A percentile compares a stretch with the other conserved stretches of the same genome.
Evolutionary conservation across 2,329 filamentous ascomycete genomes (phyloP).

Genomic region (Didymellaceae sp.): DNA sequence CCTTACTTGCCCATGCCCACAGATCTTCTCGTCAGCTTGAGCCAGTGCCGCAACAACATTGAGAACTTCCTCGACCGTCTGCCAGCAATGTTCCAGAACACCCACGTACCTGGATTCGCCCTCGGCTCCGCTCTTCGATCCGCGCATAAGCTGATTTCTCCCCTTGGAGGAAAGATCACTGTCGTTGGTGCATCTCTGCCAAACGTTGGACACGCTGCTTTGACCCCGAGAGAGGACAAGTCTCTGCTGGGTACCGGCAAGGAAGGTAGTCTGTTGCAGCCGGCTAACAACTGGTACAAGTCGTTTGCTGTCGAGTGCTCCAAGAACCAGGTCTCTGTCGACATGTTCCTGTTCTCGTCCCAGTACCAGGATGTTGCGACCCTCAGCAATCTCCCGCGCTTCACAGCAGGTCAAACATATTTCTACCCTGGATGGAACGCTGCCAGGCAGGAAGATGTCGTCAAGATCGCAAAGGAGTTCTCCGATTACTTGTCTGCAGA

Average conservation of each 20-base stretch:
- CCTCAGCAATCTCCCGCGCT: conserved; percentile 91
- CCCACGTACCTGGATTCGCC: conserved; percentile 85
- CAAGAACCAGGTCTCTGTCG: conserved; percentile 95
- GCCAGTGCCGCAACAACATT: conserved; percentile 87
- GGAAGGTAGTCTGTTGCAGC: conserved; percentile 85
- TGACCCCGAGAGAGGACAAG: conserved; percentile 92
- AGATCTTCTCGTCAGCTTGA: conserved; percentile 87
- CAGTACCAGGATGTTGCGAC: conserved; percentile 91
- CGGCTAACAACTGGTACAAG: conserved; percentile 96
- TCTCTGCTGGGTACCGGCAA: conserved; percentile 93
- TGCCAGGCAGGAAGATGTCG: conserved; percentile 88
- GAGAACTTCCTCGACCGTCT: conserved; percentile 90
- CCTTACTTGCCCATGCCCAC: conserved; percentile 94
- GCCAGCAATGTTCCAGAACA: conserved; percentile 96
- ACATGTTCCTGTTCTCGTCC: conserved; percentile 48
- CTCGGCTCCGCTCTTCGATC: conserved; percentile 94
- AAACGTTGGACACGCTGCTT: conserved; percentile 86
- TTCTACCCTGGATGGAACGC: conserved; percentile 99
- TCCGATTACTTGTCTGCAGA: conserved; percentile 96
- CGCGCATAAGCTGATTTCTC: conserved; percentile 93
- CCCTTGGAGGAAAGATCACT: conserved; percentile 92
- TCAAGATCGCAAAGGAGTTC: conserved; percentile 97
- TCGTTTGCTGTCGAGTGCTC: conserved; percentile 98
- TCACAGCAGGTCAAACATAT: conserved; percentile 96
- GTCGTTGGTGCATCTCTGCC: conserved; percentile 90